These are phyloP conservation scores for Diutina mesorugosa DNA, from an alignment of 1,139 yeast species.

Conservation along the genomic window DNA sequence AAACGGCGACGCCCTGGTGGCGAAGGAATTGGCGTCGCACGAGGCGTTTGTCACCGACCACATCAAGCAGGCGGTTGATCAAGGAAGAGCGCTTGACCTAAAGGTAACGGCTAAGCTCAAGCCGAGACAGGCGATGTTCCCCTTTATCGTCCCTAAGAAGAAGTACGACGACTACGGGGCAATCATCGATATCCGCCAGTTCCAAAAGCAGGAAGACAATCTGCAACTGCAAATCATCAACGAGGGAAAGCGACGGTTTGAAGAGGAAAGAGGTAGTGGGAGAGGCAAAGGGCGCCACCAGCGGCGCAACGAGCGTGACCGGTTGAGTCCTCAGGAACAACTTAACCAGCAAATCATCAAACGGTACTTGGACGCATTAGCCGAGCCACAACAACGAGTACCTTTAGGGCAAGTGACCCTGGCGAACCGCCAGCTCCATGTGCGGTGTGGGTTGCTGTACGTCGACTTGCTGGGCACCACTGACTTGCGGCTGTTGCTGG, in stretches of 20 bases:
- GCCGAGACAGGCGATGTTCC: constrained; percentile 70
- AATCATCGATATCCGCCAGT: constrained; percentile 50
- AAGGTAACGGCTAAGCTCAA: constrained; percentile 44
- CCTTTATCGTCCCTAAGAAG: constrained; percentile 42
- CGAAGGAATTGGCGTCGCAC: constrained; percentile 11
- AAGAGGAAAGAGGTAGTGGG: constrained; percentile 20
- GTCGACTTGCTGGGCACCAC: constrained; percentile 80
- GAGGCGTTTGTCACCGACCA: constrained; percentile 30
- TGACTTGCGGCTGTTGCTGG: constrained; percentile 69
- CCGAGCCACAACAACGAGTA: constrained; percentile 40
- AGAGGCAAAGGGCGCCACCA: constrained; percentile 11
- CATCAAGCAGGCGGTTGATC: constrained; percentile 24
- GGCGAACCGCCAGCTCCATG: constrained; percentile 20
- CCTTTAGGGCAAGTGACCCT: constrained; percentile 6
- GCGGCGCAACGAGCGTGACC: constrained; percentile 10
- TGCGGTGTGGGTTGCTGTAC: constrained; percentile 63
- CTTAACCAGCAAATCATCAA: constrained; percentile 30
- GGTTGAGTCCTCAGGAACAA: constrained; percentile 32
- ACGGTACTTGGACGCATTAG: constrained; percentile 43
- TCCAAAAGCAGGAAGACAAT: constrained; percentile 43
- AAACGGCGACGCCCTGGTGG: neutral
- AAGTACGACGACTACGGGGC: constrained; percentile 83
- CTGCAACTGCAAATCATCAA: constrained; percentile 22
- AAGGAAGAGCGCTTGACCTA: constrained; percentile 41
- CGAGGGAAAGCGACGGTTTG: constrained; percentile 15